Evolutionary conservation across 2,329 filamentous ascomycete species (phyloP), one percentile per base, ranked within the genome.

Genomic region (Phialophora expanda): DNA sequence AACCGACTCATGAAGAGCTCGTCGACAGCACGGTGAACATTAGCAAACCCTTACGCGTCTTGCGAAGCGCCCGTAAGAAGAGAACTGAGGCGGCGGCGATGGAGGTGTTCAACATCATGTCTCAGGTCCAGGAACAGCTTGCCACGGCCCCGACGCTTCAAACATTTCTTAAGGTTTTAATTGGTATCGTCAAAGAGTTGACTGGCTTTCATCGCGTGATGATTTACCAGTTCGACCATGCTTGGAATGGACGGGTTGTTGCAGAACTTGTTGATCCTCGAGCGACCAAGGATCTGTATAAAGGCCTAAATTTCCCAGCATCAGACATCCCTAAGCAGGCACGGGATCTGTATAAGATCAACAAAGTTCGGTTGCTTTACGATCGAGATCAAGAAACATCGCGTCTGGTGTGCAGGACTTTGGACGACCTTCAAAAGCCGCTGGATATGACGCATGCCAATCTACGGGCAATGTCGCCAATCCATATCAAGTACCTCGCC

Each of bases 131-230:
- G 75, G 92, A 96, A 72, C 93, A 96, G 75, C 81, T 97, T 12
- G 86, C 90, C 4, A 85, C 87, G 28, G 91, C 92, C 1, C 82
- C 87, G 0, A 89, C 85, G 66, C 80, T 96, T 0, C 88, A 92
- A 0, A 82, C 77, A 0, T 92, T 97, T 66, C 80, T 96, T 44
- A 94, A 95, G 72, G 88, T 93, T 5, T 78, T 95, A 2, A 90
- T 94, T 0, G 92, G 92, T 0, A 90, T 97, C 7, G 87, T 96
- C 38, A 96, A 96, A 74, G 93, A 97, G 74, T 76, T 97, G 56
- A 96, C 92, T 0, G 92, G 93, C 0, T 97, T 97, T 70, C 93
- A 96, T 74, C 90, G 93, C 12, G 91, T 96, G 56, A 93, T 97
- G 91, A 85, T 97, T 1, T 97, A 96, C 73, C 92, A 96, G 76